Evolutionary conservation across 108 stramenopile genomes (phyloP), one percentile per base, ranked within the genome.

Genomic region (Cyclotella choctawhatcheeana): DNA sequence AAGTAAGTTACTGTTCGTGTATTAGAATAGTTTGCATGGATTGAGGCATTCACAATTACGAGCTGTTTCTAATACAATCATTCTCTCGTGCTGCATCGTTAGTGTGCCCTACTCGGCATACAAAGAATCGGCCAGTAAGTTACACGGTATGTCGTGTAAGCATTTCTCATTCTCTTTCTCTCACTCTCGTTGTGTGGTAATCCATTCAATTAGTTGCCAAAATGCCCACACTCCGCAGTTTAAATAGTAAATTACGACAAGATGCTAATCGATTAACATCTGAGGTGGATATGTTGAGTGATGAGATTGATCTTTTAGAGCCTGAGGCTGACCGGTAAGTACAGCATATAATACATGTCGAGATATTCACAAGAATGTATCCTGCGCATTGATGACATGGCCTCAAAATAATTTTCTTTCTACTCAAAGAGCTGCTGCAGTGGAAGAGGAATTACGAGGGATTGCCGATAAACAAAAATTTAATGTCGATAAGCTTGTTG

Each of bases 401-500:
- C 40, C 8, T 12, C 37, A n/a, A n/a, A n/a, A n/a, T 50, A 31
- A 7, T 22, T 30, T 50, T 50, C 47, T 1, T 27, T 65, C 21
- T 13, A 45, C 44, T 53, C 12, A 50, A 20, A 81, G 80, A 54
- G 80, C 73, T 22, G 56, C 62, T 3, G 55, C 20, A 29, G 64
- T 81, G 24, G 80, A 81, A 65, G 73, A 64, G 53, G 45, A 81
- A 18, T 71, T 81, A 58, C 56, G 69, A 59, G 54, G 18, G 3
- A 70, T 74, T 52, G 69, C 80, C 10, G 51, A 74, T 33, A 22
- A 62, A 35, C 80, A 81, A 43, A 20, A 63, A 8, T 61, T 64
- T 14, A 81, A 81, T 60, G 80, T 81, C 13, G 60, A 81, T 34
- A 70, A 59, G 50, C 80, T 81, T 60, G 69, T 81, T 29, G 59